Base-by-base conservation (phyloP, 2,329 filamentous ascomycete species). In the Clonostachys chloroleuca region DNA sequence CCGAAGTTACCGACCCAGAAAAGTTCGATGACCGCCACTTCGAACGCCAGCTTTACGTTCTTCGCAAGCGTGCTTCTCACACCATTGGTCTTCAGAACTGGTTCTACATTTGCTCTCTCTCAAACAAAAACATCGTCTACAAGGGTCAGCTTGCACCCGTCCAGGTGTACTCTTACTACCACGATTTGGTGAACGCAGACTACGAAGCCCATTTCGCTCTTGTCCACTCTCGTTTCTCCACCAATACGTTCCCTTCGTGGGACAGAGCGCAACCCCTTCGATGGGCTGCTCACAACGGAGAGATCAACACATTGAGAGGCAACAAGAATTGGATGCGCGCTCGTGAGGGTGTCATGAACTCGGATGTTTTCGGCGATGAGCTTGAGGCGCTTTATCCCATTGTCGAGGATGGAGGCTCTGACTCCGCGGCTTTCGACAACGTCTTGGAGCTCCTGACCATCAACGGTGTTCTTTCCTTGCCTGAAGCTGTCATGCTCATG, bases 281-380 rank as follows among this genome's bases (percentile, higher is more conserved):
- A 70, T 97, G 92, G 92, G 92, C 92, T 54, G 92, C 92, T 60
- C 92, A 97, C 77, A 97, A 97, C 67, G 92, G 92, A 77, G 92
- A 97, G 73, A 97, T 97, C 65, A 97, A 97, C 70, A 97, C 92
- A 2, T 75, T 97, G 52, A 87, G 92, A 64, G 92, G 92, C 51
- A 97, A 97, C 77, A 97, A 97, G 80, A 97, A 97, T 73, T 97
- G 92, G 92, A 97, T 97, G 92, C 87, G 92, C 58, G 92, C 92
- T 52, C 86, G 92, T 62, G 92, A 97, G 73, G 92, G 92, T 68
- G 85, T 96, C 54, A 88, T 97, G 80, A 88, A 90, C 64, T 97
- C 92, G 2, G 85, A 92, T 55, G 77, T 95, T 47, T 97, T 97
- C 64, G 90, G 89, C 53, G 90, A 95, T 30, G 92, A 96, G 61